These are phyloP conservation scores for Linnemannia elongata DNA, from an alignment of 192 early-diverging fungal species.

Conservation along the genomic window DNA sequence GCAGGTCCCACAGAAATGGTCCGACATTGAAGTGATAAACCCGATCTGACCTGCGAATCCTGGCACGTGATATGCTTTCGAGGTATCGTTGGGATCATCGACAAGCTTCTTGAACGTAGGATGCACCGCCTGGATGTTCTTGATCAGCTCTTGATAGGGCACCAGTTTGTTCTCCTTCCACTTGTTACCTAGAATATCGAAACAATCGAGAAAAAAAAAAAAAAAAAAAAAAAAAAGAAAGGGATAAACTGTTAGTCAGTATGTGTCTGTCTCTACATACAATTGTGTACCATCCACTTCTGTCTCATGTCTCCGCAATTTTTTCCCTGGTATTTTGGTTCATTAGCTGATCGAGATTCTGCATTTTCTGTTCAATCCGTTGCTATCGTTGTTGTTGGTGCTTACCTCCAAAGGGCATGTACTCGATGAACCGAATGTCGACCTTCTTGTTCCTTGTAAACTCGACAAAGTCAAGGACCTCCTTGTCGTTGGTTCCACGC, in stretches of 20 bases:
- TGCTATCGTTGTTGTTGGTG: background rate
- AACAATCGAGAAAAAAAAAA: background rate
- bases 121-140: conserved; percentile 67
- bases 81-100: conserved; percentile 89
- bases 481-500: conserved; percentile 85
- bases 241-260: background rate
- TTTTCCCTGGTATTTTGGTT: background rate
- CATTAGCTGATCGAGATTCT: background rate
- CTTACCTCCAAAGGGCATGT: conserved; percentile 98
- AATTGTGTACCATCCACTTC: background rate
- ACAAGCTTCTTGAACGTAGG: conserved; percentile 72
- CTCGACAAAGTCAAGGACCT: conserved; percentile 87
- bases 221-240: background rate
- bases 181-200: conserved; percentile 74
- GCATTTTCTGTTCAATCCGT: background rate
- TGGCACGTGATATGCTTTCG: conserved; percentile 83
- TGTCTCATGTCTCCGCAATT: background rate
- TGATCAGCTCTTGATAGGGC: conserved; percentile 84
- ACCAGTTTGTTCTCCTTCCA: conserved; percentile 91
- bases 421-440: conserved; percentile 95
- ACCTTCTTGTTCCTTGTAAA: conserved; percentile 82
- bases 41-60: conserved; percentile 93
- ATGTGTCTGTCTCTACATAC: background rate
- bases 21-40: conserved; percentile 98
- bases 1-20: conserved; percentile 96